These are phyloP conservation scores for Sindora glabra DNA, from an alignment of 306 rosid genomes.

Conservation along the genomic window DNA sequence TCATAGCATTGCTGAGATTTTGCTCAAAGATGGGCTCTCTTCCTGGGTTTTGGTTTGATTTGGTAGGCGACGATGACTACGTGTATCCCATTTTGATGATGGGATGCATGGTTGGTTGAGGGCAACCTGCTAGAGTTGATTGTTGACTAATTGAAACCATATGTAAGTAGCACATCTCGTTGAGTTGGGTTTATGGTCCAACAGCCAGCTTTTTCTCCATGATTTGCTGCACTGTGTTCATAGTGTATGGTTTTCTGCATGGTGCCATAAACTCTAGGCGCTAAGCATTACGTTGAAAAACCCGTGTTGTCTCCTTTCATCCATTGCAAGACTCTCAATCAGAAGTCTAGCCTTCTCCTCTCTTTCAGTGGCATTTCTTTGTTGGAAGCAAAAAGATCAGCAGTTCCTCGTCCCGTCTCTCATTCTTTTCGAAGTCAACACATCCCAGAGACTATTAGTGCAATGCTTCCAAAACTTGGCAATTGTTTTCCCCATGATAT, in stretches of 20 bases:
- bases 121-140: conserved; percentile 96
- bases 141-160: conserved; percentile 82
- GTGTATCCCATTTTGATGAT: conserved; percentile 89
- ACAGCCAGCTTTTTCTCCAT: conserved; percentile 3
- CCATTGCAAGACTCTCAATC: conserved; percentile 86
- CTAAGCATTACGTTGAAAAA: background rate
- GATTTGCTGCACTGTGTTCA: background rate
- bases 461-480: conserved; percentile 90
- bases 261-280: background rate
- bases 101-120: conserved; percentile 94
- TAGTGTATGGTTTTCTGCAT: background rate
- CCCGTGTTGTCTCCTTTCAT: conserved; percentile 12
- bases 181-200: conserved; percentile 9
- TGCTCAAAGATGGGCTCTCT: conserved; percentile 21
- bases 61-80: conserved; percentile 89
- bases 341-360: conserved; percentile 77
- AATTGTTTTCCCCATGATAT: too few relatives aligned
- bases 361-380: conserved; percentile 87
- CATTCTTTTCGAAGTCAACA: conserved; percentile 89
- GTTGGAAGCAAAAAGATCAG: conserved; percentile 86
- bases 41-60: conserved; percentile 90
- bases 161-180: conserved; percentile 49
- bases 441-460: conserved; percentile 71
- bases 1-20: background rate
- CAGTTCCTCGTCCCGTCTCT: conserved; percentile 53